These are phyloP conservation scores for Metarhizium sp. DNA, from an alignment of 2,329 filamentous ascomycete species.

Conservation along the genomic window DNA sequence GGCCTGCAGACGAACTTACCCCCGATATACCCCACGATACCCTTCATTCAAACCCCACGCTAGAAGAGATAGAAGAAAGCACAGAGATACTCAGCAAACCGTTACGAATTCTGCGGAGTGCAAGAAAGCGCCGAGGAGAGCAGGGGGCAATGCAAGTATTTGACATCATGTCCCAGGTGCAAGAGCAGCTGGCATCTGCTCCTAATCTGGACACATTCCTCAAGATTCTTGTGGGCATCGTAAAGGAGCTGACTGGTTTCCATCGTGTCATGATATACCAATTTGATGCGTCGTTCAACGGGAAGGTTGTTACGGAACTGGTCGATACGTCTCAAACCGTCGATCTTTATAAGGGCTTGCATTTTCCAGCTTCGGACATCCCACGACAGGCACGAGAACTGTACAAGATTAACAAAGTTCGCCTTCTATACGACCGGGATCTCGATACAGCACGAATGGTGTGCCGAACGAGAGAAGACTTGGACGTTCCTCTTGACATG, in stretches of 20 bases:
- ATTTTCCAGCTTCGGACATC: slow-evolving; percentile 84
- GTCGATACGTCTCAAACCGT: slow-evolving; percentile 72
- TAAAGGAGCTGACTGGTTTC: slow-evolving; percentile 85
- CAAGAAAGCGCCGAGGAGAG: slow-evolving; percentile 66
- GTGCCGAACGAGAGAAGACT: slow-evolving; percentile 64
- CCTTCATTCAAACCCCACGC: slow-evolving; percentile 59
- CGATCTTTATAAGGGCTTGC: slow-evolving; percentile 77
- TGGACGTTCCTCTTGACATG: slow-evolving; percentile 69
- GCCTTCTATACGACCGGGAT: slow-evolving; percentile 78
- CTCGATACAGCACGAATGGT: slow-evolving; percentile 72
- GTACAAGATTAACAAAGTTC: slow-evolving; percentile 84
- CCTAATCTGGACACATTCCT: slow-evolving; percentile 62
- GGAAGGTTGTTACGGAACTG: slow-evolving; percentile 77
- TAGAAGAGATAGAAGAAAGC: slow-evolving; percentile 65
- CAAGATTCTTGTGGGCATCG: slow-evolving; percentile 73
- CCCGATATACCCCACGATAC: slow-evolving; percentile 65
- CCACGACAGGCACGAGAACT: slow-evolving; percentile 79
- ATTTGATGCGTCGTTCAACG: slow-evolving; percentile 76
- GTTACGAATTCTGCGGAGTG: slow-evolving; percentile 65
- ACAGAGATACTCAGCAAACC: slow-evolving; percentile 69
- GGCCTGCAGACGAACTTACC: slow-evolving; percentile 48
- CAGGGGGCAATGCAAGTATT: slow-evolving; percentile 84
- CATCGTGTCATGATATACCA: slow-evolving; percentile 92
- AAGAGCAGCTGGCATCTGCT: slow-evolving; percentile 73
- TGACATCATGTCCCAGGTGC: slow-evolving; percentile 84